phyloP scores from a whole-genome alignment of 108 stramenopile species.

The Asterionellopsis glacialis region DNA sequence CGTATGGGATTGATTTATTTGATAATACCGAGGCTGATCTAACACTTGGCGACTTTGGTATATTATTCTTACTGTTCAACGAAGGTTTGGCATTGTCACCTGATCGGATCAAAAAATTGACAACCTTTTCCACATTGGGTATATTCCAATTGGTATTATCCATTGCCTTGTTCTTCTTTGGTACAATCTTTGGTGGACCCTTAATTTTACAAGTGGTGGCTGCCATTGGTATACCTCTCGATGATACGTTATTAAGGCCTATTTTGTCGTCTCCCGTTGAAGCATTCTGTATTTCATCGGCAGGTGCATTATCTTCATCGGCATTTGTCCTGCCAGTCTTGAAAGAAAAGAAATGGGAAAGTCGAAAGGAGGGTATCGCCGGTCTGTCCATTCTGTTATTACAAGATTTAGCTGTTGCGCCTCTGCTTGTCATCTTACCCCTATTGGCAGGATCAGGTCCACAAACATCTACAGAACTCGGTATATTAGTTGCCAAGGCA shows the following conservation, averaged over 20 bases:
- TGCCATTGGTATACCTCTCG: slow-evolving; percentile 47
- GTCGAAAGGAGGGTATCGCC: slow-evolving; percentile 53
- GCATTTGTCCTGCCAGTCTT: slow-evolving; percentile 66
- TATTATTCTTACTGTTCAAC: slow-evolving; percentile 70
- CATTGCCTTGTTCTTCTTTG: slow-evolving; percentile 52
- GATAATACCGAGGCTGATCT: slow-evolving; percentile 47
- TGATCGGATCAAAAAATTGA: slow-evolving; percentile 50
- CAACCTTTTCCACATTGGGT: slow-evolving; percentile 51
- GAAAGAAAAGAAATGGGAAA: slow-evolving; percentile 65
- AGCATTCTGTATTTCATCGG: slow-evolving; percentile 65
- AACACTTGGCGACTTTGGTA: slow-evolving; percentile 69
- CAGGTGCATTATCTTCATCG: slow-evolving; percentile 55
- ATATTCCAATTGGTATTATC: slow-evolving; percentile 50
- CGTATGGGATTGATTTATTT: slow-evolving; percentile 54
- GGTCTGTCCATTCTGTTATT: slow-evolving; percentile 57
- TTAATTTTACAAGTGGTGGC: slow-evolving; percentile 42
- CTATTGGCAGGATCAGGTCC: slow-evolving; percentile 43
- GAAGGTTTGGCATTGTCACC: slow-evolving; percentile 60
- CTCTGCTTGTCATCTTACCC: slow-evolving; percentile 62
- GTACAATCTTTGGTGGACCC: slow-evolving; percentile 56
- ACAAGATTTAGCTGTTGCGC: slow-evolving; percentile 75
- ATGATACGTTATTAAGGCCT: slow-evolving; percentile 25
- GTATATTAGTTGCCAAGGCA: slow-evolving; percentile 65
- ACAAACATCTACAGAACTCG: slow-evolving; percentile 29
- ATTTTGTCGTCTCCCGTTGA: slow-evolving; percentile 50